These are phyloP conservation scores for Phyllosticta citrichinensis DNA, from an alignment of 2,329 filamentous ascomycete species.

Conservation along the genomic window DNA sequence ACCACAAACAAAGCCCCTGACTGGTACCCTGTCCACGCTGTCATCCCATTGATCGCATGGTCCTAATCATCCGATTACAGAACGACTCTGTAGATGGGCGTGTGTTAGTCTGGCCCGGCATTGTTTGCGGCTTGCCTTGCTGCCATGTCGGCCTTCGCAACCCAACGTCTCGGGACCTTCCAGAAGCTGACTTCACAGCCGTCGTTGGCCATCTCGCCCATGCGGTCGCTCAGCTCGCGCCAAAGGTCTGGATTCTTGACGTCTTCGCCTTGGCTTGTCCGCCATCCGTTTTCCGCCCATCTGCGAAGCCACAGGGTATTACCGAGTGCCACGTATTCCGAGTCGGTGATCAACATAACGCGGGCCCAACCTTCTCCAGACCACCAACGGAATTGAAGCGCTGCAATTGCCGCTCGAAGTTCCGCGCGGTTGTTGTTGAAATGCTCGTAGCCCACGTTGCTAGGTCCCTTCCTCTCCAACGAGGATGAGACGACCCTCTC, in stretches of 20 bases:
- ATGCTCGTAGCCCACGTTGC: constrained; percentile 22
- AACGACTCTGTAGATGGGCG: too few species aligned
- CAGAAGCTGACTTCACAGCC: constrained; percentile 1
- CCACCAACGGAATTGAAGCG: constrained; percentile 38
- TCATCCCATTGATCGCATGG: too few species aligned
- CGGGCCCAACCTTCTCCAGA: constrained; percentile 30
- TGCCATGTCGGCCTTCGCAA: background rate
- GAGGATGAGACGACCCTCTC: constrained; percentile 19
- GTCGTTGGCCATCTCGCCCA: background rate
- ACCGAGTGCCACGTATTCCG: background rate
- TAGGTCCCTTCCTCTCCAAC: constrained; percentile 37
- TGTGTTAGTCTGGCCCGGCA: too few species aligned
- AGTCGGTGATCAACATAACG: constrained; percentile 16
- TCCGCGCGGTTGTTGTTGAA: constrained; percentile 45
- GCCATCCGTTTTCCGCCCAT: background rate
- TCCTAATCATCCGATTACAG: too few species aligned
- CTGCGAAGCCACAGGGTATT: background rate
- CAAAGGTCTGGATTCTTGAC: background rate
- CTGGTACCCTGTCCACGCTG: too few species aligned
- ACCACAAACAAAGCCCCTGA: too few species aligned
- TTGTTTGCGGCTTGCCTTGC: background rate
- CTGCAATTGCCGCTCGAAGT: constrained; percentile 45
- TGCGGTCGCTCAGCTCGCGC: background rate
- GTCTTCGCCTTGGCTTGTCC: background rate
- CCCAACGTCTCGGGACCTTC: background rate